Percentiles rank a stretch among this genome's conserved stretches.
Conservation (phyloP, 371 early-diverging fungal genomes). For the Encephalitozoon cuniculi region DNA sequence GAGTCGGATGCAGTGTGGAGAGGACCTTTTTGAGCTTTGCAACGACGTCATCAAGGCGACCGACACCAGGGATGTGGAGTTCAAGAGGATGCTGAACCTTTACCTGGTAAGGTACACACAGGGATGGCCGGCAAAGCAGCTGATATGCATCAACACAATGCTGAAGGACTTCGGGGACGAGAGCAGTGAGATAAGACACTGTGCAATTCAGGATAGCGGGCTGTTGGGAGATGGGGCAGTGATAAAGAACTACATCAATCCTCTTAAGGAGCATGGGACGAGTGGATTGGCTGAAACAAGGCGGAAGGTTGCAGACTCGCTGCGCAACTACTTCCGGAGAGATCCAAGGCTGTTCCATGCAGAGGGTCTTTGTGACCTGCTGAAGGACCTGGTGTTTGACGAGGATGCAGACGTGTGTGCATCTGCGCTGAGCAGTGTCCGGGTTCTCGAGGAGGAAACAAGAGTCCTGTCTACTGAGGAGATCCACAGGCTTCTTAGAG, state of each 20-base stretch:
- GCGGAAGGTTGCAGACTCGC: neutral
- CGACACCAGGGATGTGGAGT: slow-evolving; percentile 15
- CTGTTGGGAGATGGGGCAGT: slow-evolving; percentile 17
- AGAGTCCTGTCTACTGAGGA: neutral
- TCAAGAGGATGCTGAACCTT: slow-evolving; percentile 24
- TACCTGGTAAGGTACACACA: slow-evolving; percentile 14
- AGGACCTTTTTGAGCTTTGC: slow-evolving; percentile 26
- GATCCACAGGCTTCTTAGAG: neutral
- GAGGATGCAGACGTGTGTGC: slow-evolving; percentile 4
- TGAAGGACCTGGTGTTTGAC: neutral
- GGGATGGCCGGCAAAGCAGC: slow-evolving; percentile 18
- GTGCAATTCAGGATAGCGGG: slow-evolving; percentile 11
- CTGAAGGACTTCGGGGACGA: slow-evolving; percentile 40
- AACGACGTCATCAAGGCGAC: slow-evolving; percentile 30
- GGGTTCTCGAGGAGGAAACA: slow-evolving; percentile 7
- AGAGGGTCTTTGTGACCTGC: neutral
- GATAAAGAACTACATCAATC: slow-evolving; percentile 35
- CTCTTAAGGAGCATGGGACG: neutral
- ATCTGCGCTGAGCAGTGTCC: slow-evolving; percentile 5
- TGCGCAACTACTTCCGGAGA: slow-evolving; percentile 4
- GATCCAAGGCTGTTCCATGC: slow-evolving; percentile 17
- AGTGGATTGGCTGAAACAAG: neutral
- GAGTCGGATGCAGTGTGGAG: slow-evolving; percentile 37
- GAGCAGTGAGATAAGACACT: neutral
- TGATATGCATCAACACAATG: slow-evolving; percentile 38